Evolutionary conservation across 2,329 filamentous ascomycete genomes (phyloP).

Genomic region (Amesomyces nigricolor): DNA sequence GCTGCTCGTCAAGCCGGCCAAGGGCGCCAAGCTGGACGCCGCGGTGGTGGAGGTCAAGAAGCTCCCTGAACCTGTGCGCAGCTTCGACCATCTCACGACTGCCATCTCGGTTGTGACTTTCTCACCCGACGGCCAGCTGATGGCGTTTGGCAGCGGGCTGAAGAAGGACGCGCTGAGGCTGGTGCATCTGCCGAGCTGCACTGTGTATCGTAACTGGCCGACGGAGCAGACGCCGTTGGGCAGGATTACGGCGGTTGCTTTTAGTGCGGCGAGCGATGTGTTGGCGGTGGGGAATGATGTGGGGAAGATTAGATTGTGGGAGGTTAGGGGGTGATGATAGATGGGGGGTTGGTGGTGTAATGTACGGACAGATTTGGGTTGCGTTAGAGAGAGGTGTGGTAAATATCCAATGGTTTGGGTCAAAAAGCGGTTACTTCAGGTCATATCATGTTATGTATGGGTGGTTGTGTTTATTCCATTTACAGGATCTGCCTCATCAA

Average conservation of each 20-base stretch:
- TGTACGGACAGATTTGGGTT: not conserved
- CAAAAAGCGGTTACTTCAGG: not conserved
- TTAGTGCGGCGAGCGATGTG: slow-evolving; percentile 59
- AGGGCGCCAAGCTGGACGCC: not conserved
- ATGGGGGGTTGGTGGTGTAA: not conserved
- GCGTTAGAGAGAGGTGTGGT: not conserved
- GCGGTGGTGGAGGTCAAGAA: slow-evolving; percentile 48
- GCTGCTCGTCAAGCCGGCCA: slow-evolving; percentile 42
- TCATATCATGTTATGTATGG: not conserved
- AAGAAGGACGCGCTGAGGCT: slow-evolving; percentile 84
- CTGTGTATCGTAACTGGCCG: slow-evolving; percentile 95
- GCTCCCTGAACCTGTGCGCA: slow-evolving; percentile 64
- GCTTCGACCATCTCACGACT: slow-evolving; percentile 82
- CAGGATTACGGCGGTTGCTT: slow-evolving; percentile 69
- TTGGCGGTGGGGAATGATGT: slow-evolving; percentile 83
- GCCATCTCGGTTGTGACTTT: slow-evolving; percentile 75
- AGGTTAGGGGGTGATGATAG: slow-evolving; percentile 57
- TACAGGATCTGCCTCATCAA: slow-evolving; percentile 34
- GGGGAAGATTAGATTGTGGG: slow-evolving; percentile 87
- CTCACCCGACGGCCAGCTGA: slow-evolving; percentile 80
- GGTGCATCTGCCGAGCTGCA: slow-evolving; percentile 86
- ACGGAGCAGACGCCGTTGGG: slow-evolving; percentile 85
- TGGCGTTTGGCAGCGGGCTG: slow-evolving; percentile 79
- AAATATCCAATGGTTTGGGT: slow-evolving; percentile 5
- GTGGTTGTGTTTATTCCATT: not conserved